Evolutionary conservation across 441 rosid genomes (phyloP).

Genomic region (Populus trichocarpa): DNA sequence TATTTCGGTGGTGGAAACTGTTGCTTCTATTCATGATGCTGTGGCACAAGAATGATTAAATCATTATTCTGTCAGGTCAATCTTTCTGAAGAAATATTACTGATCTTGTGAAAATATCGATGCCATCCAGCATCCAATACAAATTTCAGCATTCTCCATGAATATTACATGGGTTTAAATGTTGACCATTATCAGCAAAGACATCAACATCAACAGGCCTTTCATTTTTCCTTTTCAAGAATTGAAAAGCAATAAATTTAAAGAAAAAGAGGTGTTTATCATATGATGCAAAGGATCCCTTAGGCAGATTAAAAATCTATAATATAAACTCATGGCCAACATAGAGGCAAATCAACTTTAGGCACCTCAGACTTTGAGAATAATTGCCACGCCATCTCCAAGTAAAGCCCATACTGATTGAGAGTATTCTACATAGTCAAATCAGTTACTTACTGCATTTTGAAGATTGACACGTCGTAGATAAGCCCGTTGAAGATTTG

Average conservation of each 20-base stretch:
- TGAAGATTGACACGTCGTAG: conserved; percentile 76
- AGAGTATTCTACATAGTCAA: background rate
- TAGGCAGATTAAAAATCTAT: background rate
- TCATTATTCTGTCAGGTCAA: too few relatives aligned
- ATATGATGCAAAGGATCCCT: background rate
- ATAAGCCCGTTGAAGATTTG: conserved; percentile 91
- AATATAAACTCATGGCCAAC: background rate
- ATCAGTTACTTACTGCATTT: conserved; percentile 57
- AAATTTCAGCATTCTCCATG: background rate
- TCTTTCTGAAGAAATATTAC: background rate
- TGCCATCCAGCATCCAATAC: background rate
- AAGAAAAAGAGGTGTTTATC: background rate
- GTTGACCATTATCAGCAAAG: too few relatives aligned
- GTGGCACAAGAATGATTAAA: too few relatives aligned
- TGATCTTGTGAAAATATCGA: background rate
- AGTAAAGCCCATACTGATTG: too few relatives aligned
- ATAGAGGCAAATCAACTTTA: background rate
- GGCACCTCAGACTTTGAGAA: background rate
- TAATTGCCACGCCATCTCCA: too few relatives aligned
- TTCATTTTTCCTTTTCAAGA: too few relatives aligned
- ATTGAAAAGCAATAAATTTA: background rate
- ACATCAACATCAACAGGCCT: too few relatives aligned
- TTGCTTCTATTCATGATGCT: background rate
- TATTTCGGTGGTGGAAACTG: background rate
- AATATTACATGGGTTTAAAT: background rate